Evolutionary conservation across 2,329 filamentous ascomycete species (phyloP), one percentile per base, ranked within the genome.

Genomic region (Purpureocillium takamizusanense): DNA sequence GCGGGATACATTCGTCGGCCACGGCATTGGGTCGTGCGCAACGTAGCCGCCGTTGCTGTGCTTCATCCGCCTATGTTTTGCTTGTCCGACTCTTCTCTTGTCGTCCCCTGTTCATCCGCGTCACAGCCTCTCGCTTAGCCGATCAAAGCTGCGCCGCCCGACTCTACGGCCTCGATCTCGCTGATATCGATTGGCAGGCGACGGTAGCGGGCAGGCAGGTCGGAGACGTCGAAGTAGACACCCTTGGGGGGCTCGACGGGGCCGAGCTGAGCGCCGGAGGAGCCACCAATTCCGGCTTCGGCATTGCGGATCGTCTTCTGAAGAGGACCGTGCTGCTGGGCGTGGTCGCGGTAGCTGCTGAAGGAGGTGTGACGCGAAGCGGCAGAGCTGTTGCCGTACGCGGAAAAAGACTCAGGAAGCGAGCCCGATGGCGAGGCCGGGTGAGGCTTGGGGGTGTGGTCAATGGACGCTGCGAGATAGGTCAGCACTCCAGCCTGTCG

Each of bases 121-220:
- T 11, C 4, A 12, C 21, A 5, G 7, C n/a, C 25, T 6, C 15
- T n/a, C 10, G 25, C 47, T 54, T 60, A 76, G 45, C 67, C 65
- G 46, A 72, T 62, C 40, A 71, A 57, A 28, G 72, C 65, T 27
- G 90, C 92, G 41, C 92, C 92, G 39, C 89, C 92, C 40, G 86
- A 92, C 76, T 95, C 88, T 55, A 98, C 76, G 16, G 88, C 89
- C 62, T 97, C 92, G 43, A 98, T 98, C 75, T 98, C 92, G 32
- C 81, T 80, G 51, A 81, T 64, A 29, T 76, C 81, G 65, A 89
- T 84, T 11, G 78, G 74, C 35, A 76, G 68, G 47, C 87, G 76
- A 55, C 81, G 78, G 76, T 95, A 98, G 52, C 90, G 78, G 46
- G 70, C 60, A 14, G 92, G 90, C 17, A 98, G 79, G 66, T 98